phyloP scores from a whole-genome alignment of 1,284 basidiomycete genomes.

The Mixia osmundae region DNA sequence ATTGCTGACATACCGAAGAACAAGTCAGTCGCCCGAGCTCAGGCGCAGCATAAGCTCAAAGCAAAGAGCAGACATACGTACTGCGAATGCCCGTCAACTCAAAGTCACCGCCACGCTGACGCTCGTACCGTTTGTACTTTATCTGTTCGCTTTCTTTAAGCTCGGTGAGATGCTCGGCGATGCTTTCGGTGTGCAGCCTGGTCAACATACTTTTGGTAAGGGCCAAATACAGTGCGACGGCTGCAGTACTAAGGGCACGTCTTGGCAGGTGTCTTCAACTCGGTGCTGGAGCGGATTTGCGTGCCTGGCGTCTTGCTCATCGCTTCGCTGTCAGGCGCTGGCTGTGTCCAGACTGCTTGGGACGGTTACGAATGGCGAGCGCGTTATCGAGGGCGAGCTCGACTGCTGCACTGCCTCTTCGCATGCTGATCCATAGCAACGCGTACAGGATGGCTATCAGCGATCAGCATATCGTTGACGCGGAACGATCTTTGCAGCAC shows the following conservation, averaged over 20 bases:
- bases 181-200: conserved; percentile 13
- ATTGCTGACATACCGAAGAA: conserved; percentile 10
- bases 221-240: background rate
- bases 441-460: conserved; percentile 16
- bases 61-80: background rate
- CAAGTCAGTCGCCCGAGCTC: background rate
- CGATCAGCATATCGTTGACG: conserved; percentile 15
- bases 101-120: conserved; percentile 12
- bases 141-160: conserved; percentile 16
- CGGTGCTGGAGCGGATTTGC: conserved; percentile 20
- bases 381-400: conserved; percentile 15
- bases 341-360: conserved; percentile 24
- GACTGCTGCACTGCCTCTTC: background rate
- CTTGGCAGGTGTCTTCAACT: conserved; percentile 16
- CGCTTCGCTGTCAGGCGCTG: conserved; percentile 23
- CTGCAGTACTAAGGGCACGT: background rate
- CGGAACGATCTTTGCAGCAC: conserved; percentile 16
- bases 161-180: conserved; percentile 15
- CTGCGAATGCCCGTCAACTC: background rate
- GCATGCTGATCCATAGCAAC: background rate
- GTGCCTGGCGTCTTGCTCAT: conserved; percentile 25
- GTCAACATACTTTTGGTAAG: conserved; percentile 16
- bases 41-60: background rate
- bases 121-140: conserved; percentile 16
- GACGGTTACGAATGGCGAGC: conserved; percentile 23